A percentile compares a stretch with the other conserved stretches of the same genome.
phyloP scores from a whole-genome alignment of 495 filamentous ascomycete genomes.

The Annulohypoxylon maeteangense region DNA sequence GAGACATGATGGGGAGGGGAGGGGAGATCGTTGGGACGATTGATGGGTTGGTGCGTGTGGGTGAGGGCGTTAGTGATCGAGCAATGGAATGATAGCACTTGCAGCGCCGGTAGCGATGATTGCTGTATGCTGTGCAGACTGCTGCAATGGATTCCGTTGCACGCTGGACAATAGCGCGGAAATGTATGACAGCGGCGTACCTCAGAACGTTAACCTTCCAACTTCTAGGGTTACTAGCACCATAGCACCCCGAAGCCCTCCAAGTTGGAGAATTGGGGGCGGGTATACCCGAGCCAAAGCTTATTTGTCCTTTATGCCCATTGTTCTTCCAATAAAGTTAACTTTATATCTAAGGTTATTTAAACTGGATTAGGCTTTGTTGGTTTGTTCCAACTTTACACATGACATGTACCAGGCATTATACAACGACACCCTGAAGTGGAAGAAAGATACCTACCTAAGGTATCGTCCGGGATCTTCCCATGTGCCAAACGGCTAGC shows the following conservation, averaged over 20 bases:
- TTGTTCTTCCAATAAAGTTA: neutral
- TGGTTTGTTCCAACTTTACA: neutral
- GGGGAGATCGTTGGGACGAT: neutral
- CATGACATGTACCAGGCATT: neutral
- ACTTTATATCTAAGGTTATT: neutral
- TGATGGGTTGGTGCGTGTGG: neutral
- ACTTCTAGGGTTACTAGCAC: neutral
- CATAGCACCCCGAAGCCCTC: neutral
- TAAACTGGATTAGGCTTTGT: neutral
- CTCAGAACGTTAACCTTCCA: neutral
- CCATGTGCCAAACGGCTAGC: conserved; percentile 27
- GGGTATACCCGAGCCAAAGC: neutral
- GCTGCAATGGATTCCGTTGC: neutral
- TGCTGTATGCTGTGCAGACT: neutral
- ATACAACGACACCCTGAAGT: conserved; percentile 3
- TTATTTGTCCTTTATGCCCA: neutral
- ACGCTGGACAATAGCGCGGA: neutral
- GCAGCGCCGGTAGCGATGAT: too few species aligned
- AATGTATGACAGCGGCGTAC: neutral
- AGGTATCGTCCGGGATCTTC: conserved; percentile 6
- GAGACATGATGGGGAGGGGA: neutral
- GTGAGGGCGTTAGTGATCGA: too few species aligned
- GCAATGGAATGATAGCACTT: too few species aligned
- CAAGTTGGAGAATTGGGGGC: neutral
- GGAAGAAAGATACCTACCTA: neutral